Percentiles rank a stretch among this genome's conserved stretches.
Evolutionary conservation across 352 stramenopile genomes (phyloP).

Genomic region (Phytophthora fragariaefolia): DNA sequence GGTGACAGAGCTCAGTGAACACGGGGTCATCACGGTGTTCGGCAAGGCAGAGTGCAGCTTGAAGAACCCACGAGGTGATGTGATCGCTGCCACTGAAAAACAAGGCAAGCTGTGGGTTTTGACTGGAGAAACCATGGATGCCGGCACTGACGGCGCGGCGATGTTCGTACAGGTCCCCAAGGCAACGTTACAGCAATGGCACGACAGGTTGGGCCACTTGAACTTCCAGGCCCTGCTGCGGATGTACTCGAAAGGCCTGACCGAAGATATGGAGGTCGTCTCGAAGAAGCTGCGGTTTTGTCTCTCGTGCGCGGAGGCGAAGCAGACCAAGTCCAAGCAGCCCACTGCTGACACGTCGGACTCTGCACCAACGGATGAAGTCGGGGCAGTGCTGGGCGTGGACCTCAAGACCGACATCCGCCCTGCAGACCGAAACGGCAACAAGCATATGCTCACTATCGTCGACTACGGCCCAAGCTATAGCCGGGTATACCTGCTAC

Average conservation of each 20-base stretch:
- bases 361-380: background rate
- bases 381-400: background rate
- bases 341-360: background rate
- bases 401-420: background rate
- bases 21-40: slow-evolving; percentile 4
- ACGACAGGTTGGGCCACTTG: no score
- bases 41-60: background rate
- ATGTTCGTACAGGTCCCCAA: no score
- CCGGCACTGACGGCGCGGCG: background rate
- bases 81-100: background rate
- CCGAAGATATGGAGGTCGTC: no score
- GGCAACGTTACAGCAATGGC: no score
- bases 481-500: background rate
- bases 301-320: no score
- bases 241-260: no score
- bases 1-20: slow-evolving; percentile 2
- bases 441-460: background rate
- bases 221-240: no score
- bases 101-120: background rate
- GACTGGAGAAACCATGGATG: background rate
- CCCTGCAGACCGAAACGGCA: background rate
- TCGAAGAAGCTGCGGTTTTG: no score
- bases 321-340: no score
- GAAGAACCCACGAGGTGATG: background rate
- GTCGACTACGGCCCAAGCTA: background rate